phyloP scores from a whole-genome alignment of 331 rosid genomes.

The Quercus tomentella region DNA sequence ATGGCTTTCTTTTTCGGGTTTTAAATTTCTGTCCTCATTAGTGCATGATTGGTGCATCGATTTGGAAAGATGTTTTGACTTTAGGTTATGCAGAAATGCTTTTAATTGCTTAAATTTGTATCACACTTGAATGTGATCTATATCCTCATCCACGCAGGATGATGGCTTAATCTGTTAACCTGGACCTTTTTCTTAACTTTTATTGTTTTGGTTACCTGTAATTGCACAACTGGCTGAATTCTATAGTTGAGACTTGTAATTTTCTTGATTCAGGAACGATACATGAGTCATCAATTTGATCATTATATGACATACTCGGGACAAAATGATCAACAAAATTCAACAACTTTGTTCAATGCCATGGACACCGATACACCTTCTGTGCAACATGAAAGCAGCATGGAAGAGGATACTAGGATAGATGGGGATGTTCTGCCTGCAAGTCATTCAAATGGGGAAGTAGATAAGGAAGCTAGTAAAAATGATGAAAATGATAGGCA shows the following conservation, averaged over 20 bases:
- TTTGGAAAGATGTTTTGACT: background rate
- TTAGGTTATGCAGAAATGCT: background rate
- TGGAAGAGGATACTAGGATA: conserved; percentile 23
- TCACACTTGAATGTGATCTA: background rate
- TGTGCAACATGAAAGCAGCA: conserved; percentile 16
- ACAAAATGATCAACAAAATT: conserved; percentile 28
- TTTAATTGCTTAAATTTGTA: background rate
- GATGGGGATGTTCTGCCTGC: conserved; percentile 14
- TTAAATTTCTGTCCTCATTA: background rate
- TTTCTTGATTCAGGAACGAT: conserved; percentile 18
- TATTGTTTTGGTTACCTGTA: background rate
- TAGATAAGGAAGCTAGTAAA: background rate
- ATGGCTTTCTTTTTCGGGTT: conserved; percentile 13
- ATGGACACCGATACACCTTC: conserved; percentile 26
- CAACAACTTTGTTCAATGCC: background rate
- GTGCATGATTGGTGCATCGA: background rate
- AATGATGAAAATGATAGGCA: conserved; percentile 16
- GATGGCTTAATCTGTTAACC: background rate
- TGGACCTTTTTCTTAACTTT: background rate
- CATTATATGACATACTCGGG: background rate
- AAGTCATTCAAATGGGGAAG: background rate
- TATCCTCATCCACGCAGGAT: background rate
- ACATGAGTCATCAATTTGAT: conserved; percentile 13
- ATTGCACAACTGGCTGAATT: background rate
- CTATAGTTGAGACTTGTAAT: background rate